phyloP scores from a whole-genome alignment of 306 rosid species.

The Prunus mongolica region DNA sequence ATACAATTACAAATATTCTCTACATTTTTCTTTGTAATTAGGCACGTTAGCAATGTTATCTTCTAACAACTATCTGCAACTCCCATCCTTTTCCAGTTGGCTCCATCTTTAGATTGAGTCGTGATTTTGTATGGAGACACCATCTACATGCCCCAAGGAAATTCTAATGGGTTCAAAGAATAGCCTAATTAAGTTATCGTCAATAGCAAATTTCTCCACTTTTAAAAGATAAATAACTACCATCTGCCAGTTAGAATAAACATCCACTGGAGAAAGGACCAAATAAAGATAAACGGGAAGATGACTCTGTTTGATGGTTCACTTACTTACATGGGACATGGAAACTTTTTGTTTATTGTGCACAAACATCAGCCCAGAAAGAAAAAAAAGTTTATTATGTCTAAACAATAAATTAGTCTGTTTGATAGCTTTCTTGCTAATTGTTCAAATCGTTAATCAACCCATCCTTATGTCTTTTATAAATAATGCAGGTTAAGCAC shows the following conservation, averaged over 20 bases:
- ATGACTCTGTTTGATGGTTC: not conserved
- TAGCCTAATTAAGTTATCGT: not conserved
- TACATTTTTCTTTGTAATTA: not conserved
- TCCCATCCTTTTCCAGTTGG: not conserved
- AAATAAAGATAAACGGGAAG: not conserved
- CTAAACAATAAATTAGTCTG: not conserved
- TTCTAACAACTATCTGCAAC: not conserved
- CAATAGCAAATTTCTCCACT: not conserved
- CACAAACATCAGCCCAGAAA: not conserved
- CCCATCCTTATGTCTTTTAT: not conserved
- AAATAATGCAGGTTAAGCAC: conserved; percentile 52
- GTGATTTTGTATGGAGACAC: not conserved
- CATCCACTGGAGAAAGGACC: not conserved
- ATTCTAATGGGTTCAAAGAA: not conserved
- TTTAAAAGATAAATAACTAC: not conserved
- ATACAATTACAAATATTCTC: not conserved
- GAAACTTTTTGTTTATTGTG: not conserved
- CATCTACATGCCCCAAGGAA: not conserved
- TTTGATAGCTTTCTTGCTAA: not conserved
- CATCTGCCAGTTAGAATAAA: not conserved
- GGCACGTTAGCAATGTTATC: not conserved
- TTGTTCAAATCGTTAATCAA: not conserved
- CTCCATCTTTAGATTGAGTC: not conserved
- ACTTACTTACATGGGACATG: not conserved
- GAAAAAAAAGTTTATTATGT: not conserved